phyloP scores from a whole-genome alignment of 352 stramenopile species.

The Phytophthora quininea region DNA sequence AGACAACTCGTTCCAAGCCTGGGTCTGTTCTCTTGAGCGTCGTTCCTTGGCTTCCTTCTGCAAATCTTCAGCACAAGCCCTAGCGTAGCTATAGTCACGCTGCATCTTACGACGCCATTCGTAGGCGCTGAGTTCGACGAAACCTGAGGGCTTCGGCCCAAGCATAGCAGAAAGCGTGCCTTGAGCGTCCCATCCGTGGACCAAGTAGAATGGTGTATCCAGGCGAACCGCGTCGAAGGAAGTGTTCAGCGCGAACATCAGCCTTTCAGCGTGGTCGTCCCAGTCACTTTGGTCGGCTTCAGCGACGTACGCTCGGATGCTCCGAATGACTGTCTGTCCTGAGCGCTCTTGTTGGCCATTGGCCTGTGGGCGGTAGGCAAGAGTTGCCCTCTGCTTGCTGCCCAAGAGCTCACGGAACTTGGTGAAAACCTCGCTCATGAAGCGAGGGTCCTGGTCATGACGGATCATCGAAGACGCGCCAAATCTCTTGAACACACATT shows the following conservation, averaged over 20 bases:
- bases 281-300: conserved; percentile 15
- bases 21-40: conserved; percentile 1
- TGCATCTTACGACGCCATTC: conserved; percentile 13
- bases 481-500: neutral
- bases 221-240: conserved; percentile 4
- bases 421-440: neutral
- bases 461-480: neutral
- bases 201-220: conserved; percentile 14
- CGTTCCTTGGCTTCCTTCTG: conserved; percentile 8
- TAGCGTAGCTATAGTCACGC: conserved; percentile 7
- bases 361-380: conserved; percentile 10
- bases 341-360: conserved; percentile 11
- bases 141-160: conserved; percentile 2
- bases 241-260: conserved; percentile 4
- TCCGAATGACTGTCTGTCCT: conserved; percentile 8
- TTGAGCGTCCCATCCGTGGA: conserved; percentile 9
- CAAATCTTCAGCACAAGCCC: conserved; percentile 7
- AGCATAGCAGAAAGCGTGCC: conserved; percentile 4
- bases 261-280: conserved; percentile 8
- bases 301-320: conserved; percentile 1
- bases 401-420: neutral
- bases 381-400: conserved; percentile 6
- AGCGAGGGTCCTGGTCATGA: neutral
- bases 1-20: conserved; percentile 10
- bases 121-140: conserved; percentile 4